Conservation (phyloP, 768 basidiomycete genomes). For the Hebeloma cylindrosporum region DNA sequence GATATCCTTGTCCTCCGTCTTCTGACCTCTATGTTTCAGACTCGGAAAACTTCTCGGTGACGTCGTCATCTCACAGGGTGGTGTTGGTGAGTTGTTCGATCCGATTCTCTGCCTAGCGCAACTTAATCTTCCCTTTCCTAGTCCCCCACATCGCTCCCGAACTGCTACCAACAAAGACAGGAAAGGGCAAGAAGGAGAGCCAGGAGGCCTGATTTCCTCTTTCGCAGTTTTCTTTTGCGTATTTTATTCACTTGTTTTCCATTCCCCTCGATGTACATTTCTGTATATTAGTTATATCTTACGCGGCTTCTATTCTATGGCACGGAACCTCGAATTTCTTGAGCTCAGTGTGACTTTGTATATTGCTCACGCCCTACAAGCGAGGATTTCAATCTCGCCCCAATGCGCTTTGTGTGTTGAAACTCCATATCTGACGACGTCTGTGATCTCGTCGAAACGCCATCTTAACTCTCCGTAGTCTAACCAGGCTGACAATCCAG, state of each 20-base stretch:
- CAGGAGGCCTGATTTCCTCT: slow-evolving; percentile 20
- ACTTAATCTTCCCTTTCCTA: slow-evolving; percentile 4
- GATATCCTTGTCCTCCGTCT: background rate
- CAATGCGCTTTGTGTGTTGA: too few species aligned
- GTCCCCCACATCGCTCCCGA: slow-evolving; percentile 40
- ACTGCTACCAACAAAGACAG: slow-evolving; percentile 40
- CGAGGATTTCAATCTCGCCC: too few species aligned
- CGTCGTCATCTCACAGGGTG: slow-evolving; percentile 90
- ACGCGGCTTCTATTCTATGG: slow-evolving; percentile 13
- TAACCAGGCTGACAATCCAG: too few species aligned
- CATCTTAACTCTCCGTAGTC: too few species aligned
- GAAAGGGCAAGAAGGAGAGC: slow-evolving; percentile 34
- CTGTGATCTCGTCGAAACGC: too few species aligned
- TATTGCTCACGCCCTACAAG: too few species aligned
- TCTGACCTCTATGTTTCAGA: slow-evolving; percentile 30
- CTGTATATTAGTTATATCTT: slow-evolving; percentile 23
- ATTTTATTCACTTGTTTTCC: slow-evolving; percentile 16
- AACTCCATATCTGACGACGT: too few species aligned
- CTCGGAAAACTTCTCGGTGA: slow-evolving; percentile 80
- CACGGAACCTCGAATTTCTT: background rate
- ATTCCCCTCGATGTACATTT: slow-evolving; percentile 13
- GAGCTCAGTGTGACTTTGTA: too few species aligned
- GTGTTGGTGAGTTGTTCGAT: slow-evolving; percentile 47
- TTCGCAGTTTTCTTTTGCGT: slow-evolving; percentile 5
- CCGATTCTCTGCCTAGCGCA: background rate